phyloP scores from a whole-genome alignment of 768 basidiomycete species.

The Suillus luteus region DNA sequence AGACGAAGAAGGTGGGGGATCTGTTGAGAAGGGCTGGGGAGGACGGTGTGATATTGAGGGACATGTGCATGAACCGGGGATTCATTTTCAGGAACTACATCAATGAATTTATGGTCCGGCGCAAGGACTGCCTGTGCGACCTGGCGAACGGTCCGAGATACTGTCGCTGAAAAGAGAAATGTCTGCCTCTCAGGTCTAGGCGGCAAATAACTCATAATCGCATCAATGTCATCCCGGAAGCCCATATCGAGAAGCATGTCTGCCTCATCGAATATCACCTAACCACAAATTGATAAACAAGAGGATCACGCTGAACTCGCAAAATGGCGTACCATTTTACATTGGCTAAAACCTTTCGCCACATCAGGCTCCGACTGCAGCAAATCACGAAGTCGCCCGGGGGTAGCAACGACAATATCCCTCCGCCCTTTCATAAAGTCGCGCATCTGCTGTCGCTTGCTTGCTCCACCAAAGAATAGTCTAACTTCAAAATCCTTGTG shows the following conservation, averaged over 20 bases:
- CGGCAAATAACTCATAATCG: conserved; percentile 66
- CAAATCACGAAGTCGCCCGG: conserved; percentile 83
- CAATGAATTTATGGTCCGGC: conserved; percentile 66
- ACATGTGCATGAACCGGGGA: conserved; percentile 68
- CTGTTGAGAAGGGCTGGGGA: conserved; percentile 66
- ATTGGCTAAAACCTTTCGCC: conserved; percentile 48
- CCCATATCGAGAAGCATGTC: conserved; percentile 92
- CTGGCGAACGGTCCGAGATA: conserved; percentile 69
- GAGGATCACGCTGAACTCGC: conserved; percentile 7
- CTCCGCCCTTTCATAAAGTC: conserved; percentile 63
- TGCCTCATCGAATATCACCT: conserved; percentile 92
- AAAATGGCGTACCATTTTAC: conserved; percentile 55
- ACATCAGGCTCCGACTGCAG: conserved; percentile 61
- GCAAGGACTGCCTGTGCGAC: conserved; percentile 64
- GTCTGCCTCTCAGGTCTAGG: conserved; percentile 74
- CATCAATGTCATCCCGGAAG: conserved; percentile 84
- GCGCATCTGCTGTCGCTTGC: conserved; percentile 64
- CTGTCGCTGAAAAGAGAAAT: conserved; percentile 89
- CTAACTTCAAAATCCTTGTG: conserved; percentile 68
- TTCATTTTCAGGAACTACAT: conserved; percentile 63
- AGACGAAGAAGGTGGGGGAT: conserved; percentile 79
- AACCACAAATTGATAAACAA: conserved; percentile 10
- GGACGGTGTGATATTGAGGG: conserved; percentile 79
- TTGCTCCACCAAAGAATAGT: conserved; percentile 77
- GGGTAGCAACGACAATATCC: conserved; percentile 88